Evolutionary conservation across 2,329 filamentous ascomycete genomes (phyloP).

Genomic region (Emergomyces orientalis): DNA sequence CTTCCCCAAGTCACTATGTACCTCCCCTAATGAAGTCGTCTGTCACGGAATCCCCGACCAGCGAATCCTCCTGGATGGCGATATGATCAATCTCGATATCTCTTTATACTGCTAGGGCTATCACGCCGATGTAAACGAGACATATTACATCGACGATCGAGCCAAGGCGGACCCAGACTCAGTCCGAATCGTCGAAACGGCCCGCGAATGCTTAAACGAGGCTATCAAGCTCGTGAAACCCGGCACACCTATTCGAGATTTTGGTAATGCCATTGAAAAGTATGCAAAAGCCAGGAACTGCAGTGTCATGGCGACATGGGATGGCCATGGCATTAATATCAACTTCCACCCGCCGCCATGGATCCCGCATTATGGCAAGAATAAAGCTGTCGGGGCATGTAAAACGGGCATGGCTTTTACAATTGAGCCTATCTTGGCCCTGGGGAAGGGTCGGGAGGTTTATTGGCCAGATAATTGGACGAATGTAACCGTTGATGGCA

Average conservation of each 20-base stretch:
- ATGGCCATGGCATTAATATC: slow-evolving; percentile 81
- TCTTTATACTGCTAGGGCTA: slow-evolving; percentile 83
- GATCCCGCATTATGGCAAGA: slow-evolving; percentile 89
- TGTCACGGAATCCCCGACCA: slow-evolving; percentile 93
- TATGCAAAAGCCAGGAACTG: slow-evolving; percentile 69
- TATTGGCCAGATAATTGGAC: slow-evolving; percentile 98
- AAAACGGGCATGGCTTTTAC: slow-evolving; percentile 95
- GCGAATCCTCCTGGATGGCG: slow-evolving; percentile 70
- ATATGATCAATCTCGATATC: slow-evolving; percentile 90
- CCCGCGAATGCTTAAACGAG: slow-evolving; percentile 71
- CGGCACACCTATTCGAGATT: slow-evolving; percentile 74
- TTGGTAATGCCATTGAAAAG: slow-evolving; percentile 84
- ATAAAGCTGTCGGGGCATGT: slow-evolving; percentile 81
- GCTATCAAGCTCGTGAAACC: slow-evolving; percentile 83
- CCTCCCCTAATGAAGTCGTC: slow-evolving; percentile 85
- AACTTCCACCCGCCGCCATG: slow-evolving; percentile 86
- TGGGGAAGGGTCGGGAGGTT: slow-evolving; percentile 74
- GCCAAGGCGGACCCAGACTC: slow-evolving; percentile 70
- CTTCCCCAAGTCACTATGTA: slow-evolving; percentile 93
- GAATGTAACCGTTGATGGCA: slow-evolving; percentile 77
- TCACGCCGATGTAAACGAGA: slow-evolving; percentile 89
- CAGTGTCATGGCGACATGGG: slow-evolving; percentile 81
- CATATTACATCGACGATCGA: slow-evolving; percentile 83
- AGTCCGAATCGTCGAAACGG: slow-evolving; percentile 74
- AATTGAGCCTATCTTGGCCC: slow-evolving; percentile 88